phyloP scores from a whole-genome alignment of 192 early-diverging fungal species.

The Coemansia erecta region DNA sequence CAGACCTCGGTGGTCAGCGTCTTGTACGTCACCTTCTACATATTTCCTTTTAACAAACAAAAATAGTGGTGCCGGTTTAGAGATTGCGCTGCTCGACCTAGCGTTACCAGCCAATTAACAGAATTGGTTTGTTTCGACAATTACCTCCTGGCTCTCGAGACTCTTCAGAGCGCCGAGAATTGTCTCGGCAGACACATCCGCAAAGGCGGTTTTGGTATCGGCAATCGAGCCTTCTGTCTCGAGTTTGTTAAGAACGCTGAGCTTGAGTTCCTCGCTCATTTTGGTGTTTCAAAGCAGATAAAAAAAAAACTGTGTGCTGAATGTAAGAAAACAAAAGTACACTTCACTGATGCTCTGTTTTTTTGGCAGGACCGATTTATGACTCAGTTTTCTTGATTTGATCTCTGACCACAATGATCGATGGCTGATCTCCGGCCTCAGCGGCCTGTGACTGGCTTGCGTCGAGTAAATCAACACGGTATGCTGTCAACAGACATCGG shows the following conservation, averaged over 20 bases:
- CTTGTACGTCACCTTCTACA: constrained; percentile 75
- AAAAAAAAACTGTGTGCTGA: constrained; percentile 3
- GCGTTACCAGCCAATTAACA: no score
- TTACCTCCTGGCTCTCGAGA: constrained; percentile 82
- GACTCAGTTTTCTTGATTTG: not conserved
- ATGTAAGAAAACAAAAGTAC: not conserved
- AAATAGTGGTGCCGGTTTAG: not conserved
- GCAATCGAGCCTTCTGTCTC: constrained; percentile 67
- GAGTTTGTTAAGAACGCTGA: constrained; percentile 54
- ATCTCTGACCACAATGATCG: not conserved
- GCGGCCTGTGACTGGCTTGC: no score
- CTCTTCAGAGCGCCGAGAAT: constrained; percentile 86
- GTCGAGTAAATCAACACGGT: no score
- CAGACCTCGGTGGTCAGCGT: constrained; percentile 78
- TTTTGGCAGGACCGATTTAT: not conserved
- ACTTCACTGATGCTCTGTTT: not conserved
- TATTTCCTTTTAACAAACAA: not conserved
- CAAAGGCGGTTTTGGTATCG: constrained; percentile 63
- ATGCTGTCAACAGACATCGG: no score
- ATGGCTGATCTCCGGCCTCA: not conserved
- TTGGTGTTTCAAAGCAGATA: not conserved
- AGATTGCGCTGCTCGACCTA: no score
- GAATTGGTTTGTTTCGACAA: not conserved
- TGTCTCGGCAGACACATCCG: constrained; percentile 60
- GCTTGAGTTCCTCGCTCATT: constrained; percentile 52